phyloP scores from a whole-genome alignment of 768 basidiomycete species.

The Xerocomellus dryophilus region DNA sequence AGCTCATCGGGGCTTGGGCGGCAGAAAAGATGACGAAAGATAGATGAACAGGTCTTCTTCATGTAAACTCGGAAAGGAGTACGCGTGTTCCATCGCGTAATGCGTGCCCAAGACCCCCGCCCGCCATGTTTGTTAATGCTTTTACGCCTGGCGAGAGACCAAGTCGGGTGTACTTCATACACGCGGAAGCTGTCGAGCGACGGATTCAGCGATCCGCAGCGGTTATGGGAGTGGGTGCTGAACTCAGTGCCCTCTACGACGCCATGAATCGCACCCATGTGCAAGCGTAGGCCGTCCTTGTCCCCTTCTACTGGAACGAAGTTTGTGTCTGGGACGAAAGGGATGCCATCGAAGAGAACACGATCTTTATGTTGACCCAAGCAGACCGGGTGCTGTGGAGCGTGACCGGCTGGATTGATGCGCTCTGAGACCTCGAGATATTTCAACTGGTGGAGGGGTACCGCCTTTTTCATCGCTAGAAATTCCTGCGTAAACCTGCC shows the following conservation, averaged over 20 bases:
- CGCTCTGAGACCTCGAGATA: constrained; percentile 47
- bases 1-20: constrained; percentile 30
- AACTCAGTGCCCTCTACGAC: constrained; percentile 63
- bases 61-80: constrained; percentile 54
- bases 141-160: constrained; percentile 50
- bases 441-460: constrained; percentile 53
- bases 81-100: constrained; percentile 53
- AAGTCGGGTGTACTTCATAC: constrained; percentile 53
- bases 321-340: constrained; percentile 49
- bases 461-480: constrained; percentile 42
- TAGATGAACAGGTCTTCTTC: constrained; percentile 44
- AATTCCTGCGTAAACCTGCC: constrained; percentile 61
- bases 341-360: constrained; percentile 52
- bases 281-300: constrained; percentile 44
- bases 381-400: constrained; percentile 47
- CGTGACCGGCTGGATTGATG: constrained; percentile 37
- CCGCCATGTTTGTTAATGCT: constrained; percentile 32
- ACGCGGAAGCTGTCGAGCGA: constrained; percentile 49
- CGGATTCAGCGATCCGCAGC: constrained; percentile 55
- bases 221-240: constrained; percentile 60
- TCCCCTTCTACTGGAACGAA: constrained; percentile 46
- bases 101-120: constrained; percentile 52
- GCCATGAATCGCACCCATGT: constrained; percentile 60
- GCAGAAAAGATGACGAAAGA: constrained; percentile 46
- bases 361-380: constrained; percentile 48